Base-by-base conservation (phyloP, 2,329 filamentous ascomycete genomes). In the Pseudophaeomoniella oleicola region DNA sequence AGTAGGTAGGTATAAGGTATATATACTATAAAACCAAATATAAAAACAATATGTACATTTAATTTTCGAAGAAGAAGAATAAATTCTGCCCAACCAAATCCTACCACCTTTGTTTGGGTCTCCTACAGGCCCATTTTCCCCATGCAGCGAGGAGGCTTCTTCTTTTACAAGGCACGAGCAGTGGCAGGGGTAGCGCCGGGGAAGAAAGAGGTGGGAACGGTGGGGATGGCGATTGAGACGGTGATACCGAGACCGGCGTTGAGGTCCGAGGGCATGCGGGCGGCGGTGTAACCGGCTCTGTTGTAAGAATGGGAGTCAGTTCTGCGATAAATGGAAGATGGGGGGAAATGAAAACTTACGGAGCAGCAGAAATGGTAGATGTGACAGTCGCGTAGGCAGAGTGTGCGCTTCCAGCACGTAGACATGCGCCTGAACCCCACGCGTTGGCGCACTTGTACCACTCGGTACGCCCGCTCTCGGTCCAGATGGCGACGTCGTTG, bases 401-500 rank as follows among this genome's bases (percentile, higher is more conserved):
- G 16, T 36, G 16, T 11, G 34, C 43, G 30, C 42, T 37, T 16
- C 46, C 45, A 5, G 41, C 36, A 42, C 62, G 55, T 31, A 72
- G 47, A 44, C 69, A 72, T 13, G 54, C 60, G 3, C 67, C 64
- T 3, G 47, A 47, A 3, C 65, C 64, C 41, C 66, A 72, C 2
- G 62, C 68, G 41, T 58, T 68, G 22, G 58, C 50, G 52, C 70
- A 74, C 15, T 50, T 47, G 46, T 71, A 64, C 12, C 48, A 50
- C 39, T 62, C 56, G 37, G 47, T 49, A 38, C 14, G 36, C 2
- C 51, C 52, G 11, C 41, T 41, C 30, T 55, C 52, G 16, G 52
- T 55, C 52, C 51, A 54, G 35, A 75, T 69, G 19, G 58, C 53
- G 42, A 73, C 64, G 46, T 72, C 62, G 3, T 54, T 52, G 40